Conservation (phyloP, 202 grass and related monocot species). For the Brachypodium distachyon region DNA sequence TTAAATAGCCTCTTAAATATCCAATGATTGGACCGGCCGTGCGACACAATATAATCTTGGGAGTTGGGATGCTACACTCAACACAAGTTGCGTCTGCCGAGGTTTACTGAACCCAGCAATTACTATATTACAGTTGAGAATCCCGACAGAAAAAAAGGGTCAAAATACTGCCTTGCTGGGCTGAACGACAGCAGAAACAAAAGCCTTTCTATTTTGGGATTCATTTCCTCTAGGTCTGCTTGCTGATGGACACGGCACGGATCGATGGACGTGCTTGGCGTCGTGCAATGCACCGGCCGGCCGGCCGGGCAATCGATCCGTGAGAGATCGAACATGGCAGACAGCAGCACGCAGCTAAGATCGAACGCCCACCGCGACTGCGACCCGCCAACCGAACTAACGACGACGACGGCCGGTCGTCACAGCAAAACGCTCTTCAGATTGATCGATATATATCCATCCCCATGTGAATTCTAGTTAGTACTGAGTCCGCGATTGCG, state of each 20-base stretch:
- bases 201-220: not conserved
- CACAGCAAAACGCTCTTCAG: not conserved
- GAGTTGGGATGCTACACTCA: not conserved
- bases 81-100: not conserved
- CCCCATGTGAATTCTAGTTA: slow-evolving; percentile 22
- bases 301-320: too few relatives aligned
- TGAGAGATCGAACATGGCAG: slow-evolving; percentile 23
- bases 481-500: not conserved
- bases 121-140: not conserved
- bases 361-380: slow-evolving; percentile 5
- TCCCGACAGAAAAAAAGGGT: too few relatives aligned
- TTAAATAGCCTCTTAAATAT: too few relatives aligned
- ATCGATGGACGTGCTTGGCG: not conserved
- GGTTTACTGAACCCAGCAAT: not conserved
- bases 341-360: slow-evolving; percentile 21
- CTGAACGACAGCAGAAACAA: too few relatives aligned
- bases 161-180: too few relatives aligned
- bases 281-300: not conserved
- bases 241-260: not conserved
- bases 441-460: not conserved
- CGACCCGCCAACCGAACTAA: slow-evolving; percentile 1
- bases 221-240: too few relatives aligned
- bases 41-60: too few relatives aligned
- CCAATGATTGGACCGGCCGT: slow-evolving; percentile 19
- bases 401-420: not conserved